Evolutionary conservation across 1,139 yeast species (phyloP), one percentile per base, ranked within the genome.

Genomic region (Taphrina confusa): DNA sequence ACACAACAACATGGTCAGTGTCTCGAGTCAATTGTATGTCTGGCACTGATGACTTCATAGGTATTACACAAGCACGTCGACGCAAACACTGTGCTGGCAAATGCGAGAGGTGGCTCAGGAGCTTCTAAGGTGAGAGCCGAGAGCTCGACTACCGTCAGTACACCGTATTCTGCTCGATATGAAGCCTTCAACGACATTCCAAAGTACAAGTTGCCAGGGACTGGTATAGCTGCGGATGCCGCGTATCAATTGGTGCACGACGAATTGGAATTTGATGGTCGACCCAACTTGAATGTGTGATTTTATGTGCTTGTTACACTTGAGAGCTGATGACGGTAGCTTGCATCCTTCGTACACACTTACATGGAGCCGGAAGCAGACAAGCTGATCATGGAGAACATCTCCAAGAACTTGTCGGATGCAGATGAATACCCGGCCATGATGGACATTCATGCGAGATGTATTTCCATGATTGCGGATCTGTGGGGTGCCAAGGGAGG

Each of bases 361-460:
- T 79, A 77, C 65, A 71, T 84, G 45, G 81, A 82, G 62, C 82
- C 79, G 2, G 72, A 72, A 37, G 80, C 84, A 1, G 67, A 71
- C 46, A 77, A 77, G 66, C 77, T 90, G 66, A 79, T 84, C 61
- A 61, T 71, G 30, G 91, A 87, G 69, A 89, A 90, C 72, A 69
- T 88, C 64, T 85, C 88, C 67, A 90, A 90, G 78, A 90, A 90
- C 73, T 76, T 90, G 70, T 96, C 96, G 9, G 97, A 90, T 73
- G 85, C 86, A 68, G 96, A 90, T 71, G 97, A 90, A 75, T 90
- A 90, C 72, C 97, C 97, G 8, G 85, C 91, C 47, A 73, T 90
- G 72, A 78, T 88, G 69, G 92, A 85, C 63, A 72, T 87, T 66
- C 95, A 91, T 66, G 80, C 83, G 64, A 81, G 96, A 67, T 89